Conservation (phyloP, 352 stramenopile genomes). For the Phytopythium litorale region DNA sequence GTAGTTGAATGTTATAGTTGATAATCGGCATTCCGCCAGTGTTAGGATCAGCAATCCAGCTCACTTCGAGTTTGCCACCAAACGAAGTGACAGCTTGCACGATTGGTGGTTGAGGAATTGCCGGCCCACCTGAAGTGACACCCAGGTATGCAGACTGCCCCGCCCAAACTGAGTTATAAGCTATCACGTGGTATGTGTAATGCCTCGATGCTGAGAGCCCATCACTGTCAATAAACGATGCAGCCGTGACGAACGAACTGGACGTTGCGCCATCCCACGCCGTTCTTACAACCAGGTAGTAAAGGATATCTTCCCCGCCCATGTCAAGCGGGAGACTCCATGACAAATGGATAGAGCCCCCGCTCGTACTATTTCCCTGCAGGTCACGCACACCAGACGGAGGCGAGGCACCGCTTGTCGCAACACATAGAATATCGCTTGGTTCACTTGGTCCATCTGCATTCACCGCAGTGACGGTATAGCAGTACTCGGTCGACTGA, state of each 20-base stretch:
- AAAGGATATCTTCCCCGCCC: slow-evolving; percentile 33
- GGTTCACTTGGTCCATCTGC: slow-evolving; percentile 29
- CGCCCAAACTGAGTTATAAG: slow-evolving; percentile 39
- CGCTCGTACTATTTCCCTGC: slow-evolving; percentile 5
- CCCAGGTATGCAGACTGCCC: slow-evolving; percentile 5
- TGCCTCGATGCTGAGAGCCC: slow-evolving; percentile 19
- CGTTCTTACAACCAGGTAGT: slow-evolving; percentile 36
- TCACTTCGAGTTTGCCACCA: slow-evolving; percentile 41
- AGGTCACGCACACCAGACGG: slow-evolving; percentile 23
- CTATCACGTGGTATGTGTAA: slow-evolving; percentile 41
- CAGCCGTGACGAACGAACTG: slow-evolving; percentile 2
- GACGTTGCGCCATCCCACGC: slow-evolving; percentile 12
- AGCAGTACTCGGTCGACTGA: slow-evolving; percentile 39
- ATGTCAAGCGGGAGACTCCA: slow-evolving; percentile 45
- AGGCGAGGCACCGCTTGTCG: slow-evolving; percentile 15
- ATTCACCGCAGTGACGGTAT: slow-evolving; percentile 44
- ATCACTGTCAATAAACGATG: slow-evolving; percentile 26
- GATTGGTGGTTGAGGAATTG: slow-evolving; percentile 18
- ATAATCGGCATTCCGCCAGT: slow-evolving; percentile 35
- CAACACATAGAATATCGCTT: slow-evolving; percentile 17
- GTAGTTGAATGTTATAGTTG: slow-evolving; percentile 21
- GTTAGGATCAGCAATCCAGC: slow-evolving; percentile 31
- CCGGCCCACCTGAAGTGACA: slow-evolving; percentile 18
- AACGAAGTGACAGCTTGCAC: slow-evolving; percentile 20
- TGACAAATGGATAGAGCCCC: slow-evolving; percentile 26